These are phyloP conservation scores for Cydonia oblonga DNA, from an alignment of 331 rosid genomes.

Conservation along the genomic window DNA sequence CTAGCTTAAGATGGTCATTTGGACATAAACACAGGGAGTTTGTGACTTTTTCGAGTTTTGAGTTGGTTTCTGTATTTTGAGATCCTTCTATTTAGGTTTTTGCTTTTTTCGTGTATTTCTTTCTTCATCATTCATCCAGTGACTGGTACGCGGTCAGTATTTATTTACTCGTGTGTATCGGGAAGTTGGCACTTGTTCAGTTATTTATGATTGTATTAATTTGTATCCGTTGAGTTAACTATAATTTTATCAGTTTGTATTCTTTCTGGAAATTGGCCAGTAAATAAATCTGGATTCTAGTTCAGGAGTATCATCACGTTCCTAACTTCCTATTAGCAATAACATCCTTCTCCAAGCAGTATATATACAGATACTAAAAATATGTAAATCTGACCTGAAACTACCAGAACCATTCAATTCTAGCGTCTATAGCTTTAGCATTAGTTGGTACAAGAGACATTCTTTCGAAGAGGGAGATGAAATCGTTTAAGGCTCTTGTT, in stretches of 20 bases:
- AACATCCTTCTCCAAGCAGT: background rate
- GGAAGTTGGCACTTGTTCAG: background rate
- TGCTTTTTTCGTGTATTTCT: too few relatives aligned
- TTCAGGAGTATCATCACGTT: background rate
- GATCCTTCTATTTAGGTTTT: too few relatives aligned
- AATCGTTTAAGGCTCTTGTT: constrained; percentile 36
- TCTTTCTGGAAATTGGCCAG: background rate
- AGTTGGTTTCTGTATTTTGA: too few relatives aligned
- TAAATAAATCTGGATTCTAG: background rate
- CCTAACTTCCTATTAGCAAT: background rate
- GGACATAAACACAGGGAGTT: too few relatives aligned
- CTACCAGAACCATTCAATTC: constrained; percentile 48
- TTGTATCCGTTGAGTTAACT: background rate
- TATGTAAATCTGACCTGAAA: background rate
- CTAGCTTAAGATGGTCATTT: too few relatives aligned
- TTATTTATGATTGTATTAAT: background rate
- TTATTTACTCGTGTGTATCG: too few relatives aligned
- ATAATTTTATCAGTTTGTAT: too few relatives aligned
- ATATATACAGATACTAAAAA: background rate
- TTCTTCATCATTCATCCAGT: too few relatives aligned
- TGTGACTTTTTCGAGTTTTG: too few relatives aligned
- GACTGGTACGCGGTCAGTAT: too few relatives aligned
- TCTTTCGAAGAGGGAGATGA: constrained; percentile 27
- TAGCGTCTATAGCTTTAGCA: constrained; percentile 32
- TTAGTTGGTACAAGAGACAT: constrained; percentile 33